Base-by-base conservation (phyloP, 805 yeast genomes). In the Scheffersomyces spartinae region DNA sequence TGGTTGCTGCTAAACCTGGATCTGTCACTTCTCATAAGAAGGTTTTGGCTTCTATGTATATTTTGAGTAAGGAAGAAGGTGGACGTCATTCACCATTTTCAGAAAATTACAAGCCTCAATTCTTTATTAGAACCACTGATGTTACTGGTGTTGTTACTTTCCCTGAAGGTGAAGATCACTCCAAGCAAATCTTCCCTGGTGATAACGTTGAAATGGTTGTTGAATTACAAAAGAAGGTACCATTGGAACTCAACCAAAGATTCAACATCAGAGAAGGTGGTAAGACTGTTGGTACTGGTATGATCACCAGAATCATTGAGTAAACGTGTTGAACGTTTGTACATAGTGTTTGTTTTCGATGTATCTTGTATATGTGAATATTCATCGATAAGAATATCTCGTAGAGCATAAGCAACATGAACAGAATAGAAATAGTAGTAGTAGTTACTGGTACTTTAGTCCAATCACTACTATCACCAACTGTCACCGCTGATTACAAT, bases 191-290 rank as follows among this genome's bases (percentile, higher is more conserved):
- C 45, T 71, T 82, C 69, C 98, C 98, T 38, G 98, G 98, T 67
- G 98, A 91, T 71, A 91, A 91, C 62, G 73, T 85, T 38, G 98
- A 91, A 71, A 83, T 91, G 95, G 75, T 74, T 49, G 82, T 88
- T 53, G 80, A 79, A 53, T 69, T 88, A 52, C 76, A 80, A 38
- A 82, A 73, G 65, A 91, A 94, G 55, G 82, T 93, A 42, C 94
- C 97, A 35, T 49, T 91, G 38, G 98, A 91, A 71, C 77, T 79
- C 47, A 94, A 94, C 58, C 95, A 86, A 71, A 82, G 97, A 66
- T 91, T 91, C 80, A 91, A 91, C 76, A 71, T 91, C 58, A 91
- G 98, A 76, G 98, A 91, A 69, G 96, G 97, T 66, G 96, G 96
- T 57, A 82, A 80, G 68, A 91, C 98, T 40, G 96, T 91, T 42